Base-by-base conservation (phyloP, 495 filamentous ascomycete species). In the Penicillium cosmopolitanum region DNA sequence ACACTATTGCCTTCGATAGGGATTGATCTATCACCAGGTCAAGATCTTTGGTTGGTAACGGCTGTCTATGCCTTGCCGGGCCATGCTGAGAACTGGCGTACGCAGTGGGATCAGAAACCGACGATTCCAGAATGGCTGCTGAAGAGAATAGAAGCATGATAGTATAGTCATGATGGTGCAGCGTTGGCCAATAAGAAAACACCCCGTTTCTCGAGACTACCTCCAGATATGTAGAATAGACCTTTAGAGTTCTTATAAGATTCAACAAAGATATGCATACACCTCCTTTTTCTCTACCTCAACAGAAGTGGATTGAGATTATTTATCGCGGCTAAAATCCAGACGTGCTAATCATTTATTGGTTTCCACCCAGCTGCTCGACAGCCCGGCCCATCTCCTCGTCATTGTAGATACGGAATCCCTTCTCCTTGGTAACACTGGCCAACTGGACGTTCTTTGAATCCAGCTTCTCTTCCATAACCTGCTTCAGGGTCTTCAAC, bases 381-480 rank as follows among this genome's bases (percentile, higher is more conserved):
- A 98, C 95, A 63, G 96, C 92, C 57, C 84, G 78, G 53, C 88
- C 89, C 95, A 98, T 98, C 77, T 98, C 94, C 70, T 91, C 92
- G 66, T 98, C 95, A 56, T 86, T 89, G 80, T 98, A 97, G 82
- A 98, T 97, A 73, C 89, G 88, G 83, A 98, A 98, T 16, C 96
- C 95, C 73, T 90, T 93, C 57, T 96, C 93, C 82, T 94, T 96
- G 58, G 95, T 98, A 55, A 98, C 96, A 69, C 93, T 97, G 46
- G 95, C 95, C 64, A 98, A 76, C 83, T 98, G 95, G 64, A 98
- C 96, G 70, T 98, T 98, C 84, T 98, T 98, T 43, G 90, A 82
- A 73, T 98, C 95, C 53, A 98, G 85, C 82, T 98, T 98, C 86
- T 98, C 95, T 80, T 98, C 95, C 95, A 98, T 98, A 53, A 98